These are phyloP conservation scores for Rhypophila decipiens DNA, from an alignment of 495 filamentous ascomycete species.

Conservation along the genomic window DNA sequence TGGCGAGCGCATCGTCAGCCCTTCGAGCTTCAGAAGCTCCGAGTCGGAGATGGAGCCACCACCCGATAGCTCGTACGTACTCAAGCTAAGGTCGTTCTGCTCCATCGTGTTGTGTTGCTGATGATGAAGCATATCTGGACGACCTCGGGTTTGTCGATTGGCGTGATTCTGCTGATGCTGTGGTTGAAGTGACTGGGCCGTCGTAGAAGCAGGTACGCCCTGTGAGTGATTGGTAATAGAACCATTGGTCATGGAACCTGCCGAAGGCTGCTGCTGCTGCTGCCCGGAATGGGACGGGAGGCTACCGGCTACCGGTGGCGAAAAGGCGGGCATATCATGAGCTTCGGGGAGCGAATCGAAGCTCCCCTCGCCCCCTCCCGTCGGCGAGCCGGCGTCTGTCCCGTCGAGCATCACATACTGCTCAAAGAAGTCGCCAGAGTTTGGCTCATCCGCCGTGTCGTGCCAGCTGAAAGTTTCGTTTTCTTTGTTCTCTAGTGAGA, in stretches of 20 bases:
- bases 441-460: slow-evolving; percentile 26
- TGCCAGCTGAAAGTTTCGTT: slow-evolving; percentile 26
- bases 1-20: slow-evolving; percentile 36
- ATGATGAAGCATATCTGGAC: no score
- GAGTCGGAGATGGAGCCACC: slow-evolving; percentile 41
- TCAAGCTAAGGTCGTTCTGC: background rate
- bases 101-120: background rate
- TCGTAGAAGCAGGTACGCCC: background rate
- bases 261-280: background rate
- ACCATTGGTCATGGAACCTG: background rate
- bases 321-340: slow-evolving; percentile 8
- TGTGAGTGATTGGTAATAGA: background rate
- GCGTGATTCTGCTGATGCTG: background rate
- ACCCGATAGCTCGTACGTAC: slow-evolving; percentile 5
- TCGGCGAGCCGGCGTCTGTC: slow-evolving; percentile 17
- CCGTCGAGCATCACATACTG: slow-evolving; percentile 40
- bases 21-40: slow-evolving; percentile 40
- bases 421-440: slow-evolving; percentile 40
- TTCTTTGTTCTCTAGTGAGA: slow-evolving; percentile 32
- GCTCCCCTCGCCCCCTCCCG: slow-evolving; percentile 8
- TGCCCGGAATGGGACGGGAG: background rate
- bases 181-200: background rate
- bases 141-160: no score
- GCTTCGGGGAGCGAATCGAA: slow-evolving; percentile 8
- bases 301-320: slow-evolving; percentile 10